Conservation (phyloP, 108 stramenopile species). For the Schizochytrium sp. region DNA sequence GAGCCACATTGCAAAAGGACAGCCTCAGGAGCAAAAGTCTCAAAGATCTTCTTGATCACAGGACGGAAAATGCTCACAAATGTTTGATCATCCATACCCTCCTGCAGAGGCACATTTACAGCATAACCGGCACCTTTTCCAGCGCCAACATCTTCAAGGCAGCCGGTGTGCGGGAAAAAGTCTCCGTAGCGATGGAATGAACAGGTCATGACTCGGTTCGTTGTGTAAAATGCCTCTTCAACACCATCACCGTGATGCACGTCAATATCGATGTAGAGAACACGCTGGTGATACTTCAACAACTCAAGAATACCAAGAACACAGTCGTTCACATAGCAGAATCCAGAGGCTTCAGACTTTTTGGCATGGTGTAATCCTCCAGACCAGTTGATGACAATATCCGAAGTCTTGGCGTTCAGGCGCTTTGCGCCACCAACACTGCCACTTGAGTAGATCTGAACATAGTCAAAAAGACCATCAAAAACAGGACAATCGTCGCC, state of each 20-base stretch:
- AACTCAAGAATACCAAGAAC: conserved; percentile 98
- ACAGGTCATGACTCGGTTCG: conserved; percentile 97
- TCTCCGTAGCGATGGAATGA: conserved; percentile 99
- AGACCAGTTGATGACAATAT: conserved; percentile 98
- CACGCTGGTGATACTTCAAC: conserved; percentile 96
- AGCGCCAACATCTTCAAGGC: conserved; percentile 93
- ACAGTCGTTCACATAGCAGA: conserved; percentile 99
- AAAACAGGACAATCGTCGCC: conserved; percentile 99
- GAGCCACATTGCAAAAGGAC: conserved; percentile 99
- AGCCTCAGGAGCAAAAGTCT: conserved; percentile 93
- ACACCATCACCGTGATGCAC: conserved; percentile 99
- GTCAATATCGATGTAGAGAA: conserved; percentile 99
- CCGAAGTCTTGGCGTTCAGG: conserved; percentile 88
- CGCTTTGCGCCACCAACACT: conserved; percentile 94
- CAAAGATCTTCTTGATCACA: conserved; percentile 95
- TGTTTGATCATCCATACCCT: conserved; percentile 93
- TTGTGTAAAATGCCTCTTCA: conserved; percentile 89
- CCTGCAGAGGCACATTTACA: conserved; percentile 95
- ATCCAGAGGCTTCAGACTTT: conserved; percentile 97
- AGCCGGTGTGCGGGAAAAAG: conserved; percentile 98
- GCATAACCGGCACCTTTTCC: conserved; percentile 92
- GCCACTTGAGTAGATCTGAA: conserved; percentile 94
- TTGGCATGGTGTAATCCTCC: conserved; percentile 99
- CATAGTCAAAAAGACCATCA: conserved; percentile 97
- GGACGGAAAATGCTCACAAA: conserved; percentile 94